Base-by-base conservation (phyloP, 371 early-diverging fungal species). In the Choanephora cucurbitarum region DNA sequence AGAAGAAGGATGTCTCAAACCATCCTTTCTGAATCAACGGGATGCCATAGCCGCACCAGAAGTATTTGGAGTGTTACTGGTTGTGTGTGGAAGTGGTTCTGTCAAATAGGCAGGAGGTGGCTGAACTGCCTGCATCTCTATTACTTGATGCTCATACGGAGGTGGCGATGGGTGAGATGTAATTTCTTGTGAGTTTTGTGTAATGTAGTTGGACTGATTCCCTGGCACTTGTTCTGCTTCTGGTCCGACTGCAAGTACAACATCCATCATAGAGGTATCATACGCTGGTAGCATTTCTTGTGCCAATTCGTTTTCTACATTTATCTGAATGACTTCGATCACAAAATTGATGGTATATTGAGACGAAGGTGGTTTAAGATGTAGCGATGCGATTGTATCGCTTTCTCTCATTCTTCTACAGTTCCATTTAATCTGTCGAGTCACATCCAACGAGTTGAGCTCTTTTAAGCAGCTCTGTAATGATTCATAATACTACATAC, bases 221-320 rank as follows among this genome's bases (percentile, higher is more conserved):
- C 58, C 51, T 3, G 46, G 47, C 1, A 24, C 32, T 23, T 50
- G 57, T 39, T 58, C 33, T 21, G 23, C 47, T 4, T 46, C 52
- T 5, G 73, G 67, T 5, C 76, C 76, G 15, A 76, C 60, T 46
- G 65, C 76, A 13, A 76, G 37, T 0, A 76, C 69, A 34, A 70
- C 47, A 48, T 76, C 76, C 39, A 62, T 59, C 23, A 56, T 60
- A 5, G 67, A 60, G 7, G 63, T 61, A 18, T 52, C 55, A 49
- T 76, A 76, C 7, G 65, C 63, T 9, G 76, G 76, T 21, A 76
- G 22, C 2, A 42, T 31, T 17, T 45, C 60, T 24, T 69, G 43
- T 10, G 46, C 56, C 9, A 64, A 17, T 43, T 66, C 60, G 18
- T 47, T 60, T 44, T 70, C 76, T 18, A 57, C 64, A 51, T 76